Conservation (phyloP, 371 early-diverging fungal genomes). For the Zychaea mexicana region DNA sequence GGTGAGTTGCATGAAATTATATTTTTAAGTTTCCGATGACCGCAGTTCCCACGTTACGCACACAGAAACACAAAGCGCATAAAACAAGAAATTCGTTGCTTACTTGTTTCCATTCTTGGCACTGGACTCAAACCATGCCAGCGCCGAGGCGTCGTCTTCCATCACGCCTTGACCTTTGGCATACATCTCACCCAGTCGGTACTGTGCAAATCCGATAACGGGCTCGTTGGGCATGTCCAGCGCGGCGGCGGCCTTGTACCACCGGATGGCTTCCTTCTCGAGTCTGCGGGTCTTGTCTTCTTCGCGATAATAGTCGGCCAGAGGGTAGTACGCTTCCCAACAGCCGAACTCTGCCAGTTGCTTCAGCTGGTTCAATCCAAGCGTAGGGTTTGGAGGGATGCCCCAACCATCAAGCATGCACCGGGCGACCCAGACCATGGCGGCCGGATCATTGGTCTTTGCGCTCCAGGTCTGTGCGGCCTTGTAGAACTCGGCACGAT, state of each 20-base stretch:
- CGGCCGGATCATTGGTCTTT: conserved; percentile 16
- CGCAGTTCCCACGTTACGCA: neutral
- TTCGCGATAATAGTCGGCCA: conserved; percentile 22
- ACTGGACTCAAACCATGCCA: conserved; percentile 33
- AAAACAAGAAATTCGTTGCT: conserved; percentile 4
- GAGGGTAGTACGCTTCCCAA: conserved; percentile 24
- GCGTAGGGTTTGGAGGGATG: conserved; percentile 11
- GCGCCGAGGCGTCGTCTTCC: conserved; percentile 33
- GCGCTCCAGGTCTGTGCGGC: conserved; percentile 14
- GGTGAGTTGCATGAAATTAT: neutral
- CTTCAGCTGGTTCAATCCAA: conserved; percentile 19
- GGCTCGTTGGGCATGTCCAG: neutral
- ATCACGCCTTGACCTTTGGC: conserved; percentile 40
- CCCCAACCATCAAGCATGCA: conserved; percentile 34
- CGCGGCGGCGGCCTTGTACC: conserved; percentile 22
- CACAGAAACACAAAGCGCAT: neutral
- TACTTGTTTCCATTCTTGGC: conserved; percentile 48
- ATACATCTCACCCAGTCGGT: conserved; percentile 39
- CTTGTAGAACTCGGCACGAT: conserved; percentile 11
- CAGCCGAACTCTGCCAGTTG: conserved; percentile 14
- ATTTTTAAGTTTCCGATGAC: too few relatives aligned
- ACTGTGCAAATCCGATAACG: conserved; percentile 31
- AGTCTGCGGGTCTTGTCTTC: conserved; percentile 4
- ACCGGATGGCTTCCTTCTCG: conserved; percentile 17
- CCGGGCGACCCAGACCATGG: conserved; percentile 27